Conservation (phyloP, 2,329 filamentous ascomycete species). For the Penicillium sp. region DNA sequence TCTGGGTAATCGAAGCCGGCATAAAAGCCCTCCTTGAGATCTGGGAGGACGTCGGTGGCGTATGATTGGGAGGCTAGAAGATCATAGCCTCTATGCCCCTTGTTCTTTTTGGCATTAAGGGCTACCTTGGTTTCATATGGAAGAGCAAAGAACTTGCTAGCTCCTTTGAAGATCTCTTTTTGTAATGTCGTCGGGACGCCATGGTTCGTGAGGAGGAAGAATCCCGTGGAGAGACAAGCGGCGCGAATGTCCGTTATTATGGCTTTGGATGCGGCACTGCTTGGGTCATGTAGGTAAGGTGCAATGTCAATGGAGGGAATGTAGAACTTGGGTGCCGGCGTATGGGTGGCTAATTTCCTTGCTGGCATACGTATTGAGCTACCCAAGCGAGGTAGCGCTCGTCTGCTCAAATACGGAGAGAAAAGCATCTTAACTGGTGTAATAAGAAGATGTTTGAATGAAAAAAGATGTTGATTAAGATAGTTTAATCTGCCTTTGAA, state of each 20-base stretch:
- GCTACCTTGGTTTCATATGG: constrained; percentile 25
- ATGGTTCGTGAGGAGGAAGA: background rate
- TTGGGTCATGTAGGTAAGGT: background rate
- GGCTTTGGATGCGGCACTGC: background rate
- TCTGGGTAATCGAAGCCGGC: constrained; percentile 13
- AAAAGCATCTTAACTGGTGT: background rate
- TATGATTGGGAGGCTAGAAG: constrained; percentile 35
- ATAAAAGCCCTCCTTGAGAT: constrained; percentile 19
- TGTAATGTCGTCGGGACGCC: background rate
- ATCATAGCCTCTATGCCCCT: constrained; percentile 38
- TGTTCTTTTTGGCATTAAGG: constrained; percentile 26
- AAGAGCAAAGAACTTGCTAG: constrained; percentile 22
- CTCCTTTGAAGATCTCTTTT: background rate
- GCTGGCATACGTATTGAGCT: background rate
- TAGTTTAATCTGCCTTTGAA: background rate
- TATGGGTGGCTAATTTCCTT: background rate
- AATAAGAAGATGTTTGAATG: background rate
- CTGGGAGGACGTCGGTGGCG: constrained; percentile 26
- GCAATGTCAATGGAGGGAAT: background rate
- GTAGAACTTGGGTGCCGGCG: background rate
- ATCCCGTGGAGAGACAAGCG: background rate
- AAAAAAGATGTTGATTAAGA: background rate
- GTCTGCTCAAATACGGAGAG: background rate
- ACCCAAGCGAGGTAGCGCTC: background rate
- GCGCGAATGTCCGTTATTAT: background rate